Evolutionary conservation across 495 filamentous ascomycete species (phyloP).

Genomic region (Jackrogersella minutella): DNA sequence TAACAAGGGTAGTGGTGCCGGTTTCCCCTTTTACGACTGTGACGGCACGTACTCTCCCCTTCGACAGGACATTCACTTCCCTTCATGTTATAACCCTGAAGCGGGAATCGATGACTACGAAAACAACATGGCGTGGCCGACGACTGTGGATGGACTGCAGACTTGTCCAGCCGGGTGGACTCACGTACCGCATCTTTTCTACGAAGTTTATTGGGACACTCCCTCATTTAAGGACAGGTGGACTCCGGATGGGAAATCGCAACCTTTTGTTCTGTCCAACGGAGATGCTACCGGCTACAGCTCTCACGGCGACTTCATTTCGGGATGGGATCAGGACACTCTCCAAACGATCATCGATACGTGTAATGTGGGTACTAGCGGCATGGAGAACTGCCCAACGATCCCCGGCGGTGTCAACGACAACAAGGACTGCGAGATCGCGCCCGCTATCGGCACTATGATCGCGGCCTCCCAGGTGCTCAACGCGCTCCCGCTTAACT

Average conservation of each 20-base stretch:
- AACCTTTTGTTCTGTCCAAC: constrained; percentile 72
- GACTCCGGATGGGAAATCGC: constrained; percentile 61
- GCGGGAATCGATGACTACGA: constrained; percentile 61
- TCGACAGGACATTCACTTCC: constrained; percentile 63
- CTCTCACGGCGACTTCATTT: constrained; percentile 75
- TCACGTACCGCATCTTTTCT: constrained; percentile 68
- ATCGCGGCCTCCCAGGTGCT: constrained; percentile 43
- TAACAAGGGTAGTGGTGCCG: constrained; percentile 58
- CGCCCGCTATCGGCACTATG: constrained; percentile 49
- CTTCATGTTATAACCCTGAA: constrained; percentile 65
- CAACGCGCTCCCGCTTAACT: constrained; percentile 66
- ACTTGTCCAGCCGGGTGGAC: constrained; percentile 70
- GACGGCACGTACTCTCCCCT: constrained; percentile 64
- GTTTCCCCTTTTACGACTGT: constrained; percentile 60
- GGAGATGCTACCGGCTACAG: constrained; percentile 65
- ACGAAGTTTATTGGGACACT: constrained; percentile 72
- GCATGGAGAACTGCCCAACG: constrained; percentile 64
- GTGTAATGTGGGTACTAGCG: constrained; percentile 63
- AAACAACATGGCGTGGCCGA: constrained; percentile 61
- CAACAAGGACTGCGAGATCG: constrained; percentile 57
- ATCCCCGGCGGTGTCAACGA: constrained; percentile 54
- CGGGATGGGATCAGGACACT: constrained; percentile 71
- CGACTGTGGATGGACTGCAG: constrained; percentile 59
- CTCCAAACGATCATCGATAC: constrained; percentile 68
- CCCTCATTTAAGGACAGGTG: constrained; percentile 63